Base-by-base conservation (phyloP, 2,329 filamentous ascomycete species). In the Myriosclerotinia scirpicola region DNA sequence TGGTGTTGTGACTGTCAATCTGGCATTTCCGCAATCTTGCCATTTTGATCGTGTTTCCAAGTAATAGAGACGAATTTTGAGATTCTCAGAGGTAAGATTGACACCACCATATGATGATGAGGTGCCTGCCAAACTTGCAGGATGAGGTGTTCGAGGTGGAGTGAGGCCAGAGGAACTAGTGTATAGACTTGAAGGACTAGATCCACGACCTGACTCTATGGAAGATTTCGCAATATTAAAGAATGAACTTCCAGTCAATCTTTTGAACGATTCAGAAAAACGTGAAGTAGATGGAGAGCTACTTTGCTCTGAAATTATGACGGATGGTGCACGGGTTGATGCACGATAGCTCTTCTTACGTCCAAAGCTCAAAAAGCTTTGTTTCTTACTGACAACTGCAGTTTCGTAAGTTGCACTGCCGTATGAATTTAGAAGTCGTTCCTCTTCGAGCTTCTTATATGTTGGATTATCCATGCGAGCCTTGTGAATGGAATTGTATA, bases 401-500 rank as follows among this genome's bases (percentile, higher is more conserved):
- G 76, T 79, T 71, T 80, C 84, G 73, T 67, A 77, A 82, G 68
- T 76, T 79, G 71, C 80, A 71, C 79, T 71, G 70, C 82, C 92
- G 80, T 83, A 96, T 80, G 80, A 90, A 83, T 82, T 92, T 85
- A 81, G 93, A 72, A 77, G 89, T 76, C 81, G 91, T 70, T 89
- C 86, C 69, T 88, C 84, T 72, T 87, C 85, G 22, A 89, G 81
- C 58, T 85, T 81, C 66, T 85, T 93, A 79, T 94, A 97, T 65
- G 93, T 94, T 64, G 92, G 90, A 76, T 98, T 97, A 79, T 97
- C 92, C 76, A 97, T 90, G 58, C 95, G 90, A 26, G 93, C 89
- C 68, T 90, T 85, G 78, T 98, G 96, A 69, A 98, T 93, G 54
- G 94, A 86, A 74, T 85, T 85, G 78, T 97, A 99, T 5, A 99